Base-by-base conservation (phyloP, 2,329 filamentous ascomycete genomes). In the Scedosporium dehoogii region DNA sequence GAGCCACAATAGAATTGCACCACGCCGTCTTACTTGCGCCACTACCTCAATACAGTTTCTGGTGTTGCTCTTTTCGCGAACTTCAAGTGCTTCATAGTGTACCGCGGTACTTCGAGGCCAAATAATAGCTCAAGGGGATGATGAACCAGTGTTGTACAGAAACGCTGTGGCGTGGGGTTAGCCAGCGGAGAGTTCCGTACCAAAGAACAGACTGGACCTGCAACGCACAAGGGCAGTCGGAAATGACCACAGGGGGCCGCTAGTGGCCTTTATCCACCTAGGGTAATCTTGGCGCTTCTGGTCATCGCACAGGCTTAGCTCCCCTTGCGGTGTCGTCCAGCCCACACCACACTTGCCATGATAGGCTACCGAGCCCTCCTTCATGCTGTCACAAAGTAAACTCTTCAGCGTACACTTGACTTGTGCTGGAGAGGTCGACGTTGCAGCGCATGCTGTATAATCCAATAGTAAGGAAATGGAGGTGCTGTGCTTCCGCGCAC, bases 121-220 rank as follows among this genome's bases (percentile, higher is more conserved):
- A 27, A 55, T 23, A 55, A 55, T 55, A 55, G 51, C 51, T 21
- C 51, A 55, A 29, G 14, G 51, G 44, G 44, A n/a, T n/a, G 21
- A 23, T 48, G 44, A n/a, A 18, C 44, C 29, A 9, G 6, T 23
- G 23, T 14, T 23, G 51, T 55, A 55, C 44, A 21, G 12, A 18
- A 21, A 48, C 51, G 23, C 51, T 55, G 18, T 55, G 51, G 51
- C 12, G 51, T 55, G 51, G 23, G 51, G 12, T 23, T 55, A 55
- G n/a, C 51, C 23, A 55, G 51, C 51, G 51, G 51, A 55, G 51
- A 55, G 51, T 55, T 55, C 51, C 51, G 51, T 55, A 55, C 51
- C 51, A 55, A 55, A 55, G 51, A 25, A 55, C 18, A 23, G 51
- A 18, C 18, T 29, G 51, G 51, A n/a, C 51, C 18, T 55, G 51